Evolutionary conservation across 257 asterid genomes (phyloP).

Genomic region (Gentiana dahurica): DNA sequence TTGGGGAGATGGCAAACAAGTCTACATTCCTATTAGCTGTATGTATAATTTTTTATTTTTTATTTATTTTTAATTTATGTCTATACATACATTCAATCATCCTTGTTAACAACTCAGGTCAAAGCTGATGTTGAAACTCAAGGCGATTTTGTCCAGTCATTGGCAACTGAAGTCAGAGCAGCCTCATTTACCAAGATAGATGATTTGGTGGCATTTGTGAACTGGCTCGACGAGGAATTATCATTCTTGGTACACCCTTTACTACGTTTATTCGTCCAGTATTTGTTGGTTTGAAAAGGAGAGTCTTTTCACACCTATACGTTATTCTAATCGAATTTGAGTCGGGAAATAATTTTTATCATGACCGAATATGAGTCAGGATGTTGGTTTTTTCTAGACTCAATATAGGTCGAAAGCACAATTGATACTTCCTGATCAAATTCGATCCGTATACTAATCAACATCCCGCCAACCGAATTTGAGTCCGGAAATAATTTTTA

Average conservation of each 20-base stretch:
- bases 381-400: too few relatives aligned
- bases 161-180: slow-evolving; percentile 86
- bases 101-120: slow-evolving; percentile 46
- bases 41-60: slow-evolving; percentile 17
- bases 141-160: slow-evolving; percentile 86
- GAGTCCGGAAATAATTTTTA: too few relatives aligned
- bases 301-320: too few relatives aligned
- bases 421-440: too few relatives aligned
- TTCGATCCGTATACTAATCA: too few relatives aligned
- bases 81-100: too few relatives aligned
- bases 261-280: slow-evolving; percentile 1
- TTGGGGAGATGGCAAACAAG: slow-evolving; percentile 92
- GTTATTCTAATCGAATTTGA: too few relatives aligned
- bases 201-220: slow-evolving; percentile 80
- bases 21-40: slow-evolving; percentile 91
- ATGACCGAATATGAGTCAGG: too few relatives aligned
- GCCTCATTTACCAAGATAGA: slow-evolving; percentile 56
- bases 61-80: too few relatives aligned
- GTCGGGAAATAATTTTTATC: too few relatives aligned
- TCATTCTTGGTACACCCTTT: slow-evolving; percentile 60
- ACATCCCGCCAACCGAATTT: too few relatives aligned
- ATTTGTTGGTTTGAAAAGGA: neutral
- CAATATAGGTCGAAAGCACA: too few relatives aligned
- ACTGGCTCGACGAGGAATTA: slow-evolving; percentile 95
- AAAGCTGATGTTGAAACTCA: slow-evolving; percentile 97